phyloP scores from a whole-genome alignment of 169 alveolate genomes.

The Plasmodium coatneyi region DNA sequence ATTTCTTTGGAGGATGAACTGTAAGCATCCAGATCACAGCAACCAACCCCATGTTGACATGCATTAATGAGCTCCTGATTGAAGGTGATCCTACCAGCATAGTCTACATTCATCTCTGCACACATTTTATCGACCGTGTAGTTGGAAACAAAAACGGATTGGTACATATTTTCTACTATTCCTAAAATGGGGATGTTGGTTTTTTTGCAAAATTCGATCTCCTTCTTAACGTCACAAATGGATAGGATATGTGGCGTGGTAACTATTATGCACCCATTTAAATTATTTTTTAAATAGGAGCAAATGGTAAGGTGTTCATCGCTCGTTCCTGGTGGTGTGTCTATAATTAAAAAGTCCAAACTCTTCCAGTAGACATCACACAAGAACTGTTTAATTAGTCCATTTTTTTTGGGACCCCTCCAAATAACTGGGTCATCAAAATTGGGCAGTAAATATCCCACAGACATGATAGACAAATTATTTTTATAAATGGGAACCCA shows the following conservation, averaged over 20 bases:
- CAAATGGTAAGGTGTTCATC: slow-evolving; percentile 98
- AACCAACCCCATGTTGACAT: slow-evolving; percentile 80
- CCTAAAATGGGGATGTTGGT: slow-evolving; percentile 94
- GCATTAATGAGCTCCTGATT: slow-evolving; percentile 80
- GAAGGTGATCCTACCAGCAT: slow-evolving; percentile 82
- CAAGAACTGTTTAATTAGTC: slow-evolving; percentile 95
- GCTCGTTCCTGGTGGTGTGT: slow-evolving; percentile 99
- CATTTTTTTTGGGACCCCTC: slow-evolving; percentile 99
- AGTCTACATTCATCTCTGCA: slow-evolving; percentile 82
- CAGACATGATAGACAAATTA: slow-evolving; percentile 97
- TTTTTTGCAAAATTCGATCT: slow-evolving; percentile 85
- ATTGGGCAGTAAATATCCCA: slow-evolving; percentile 95
- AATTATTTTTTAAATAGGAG: slow-evolving; percentile 90
- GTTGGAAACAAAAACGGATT: slow-evolving; percentile 80
- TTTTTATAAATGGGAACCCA: slow-evolving; percentile 98
- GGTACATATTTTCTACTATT: slow-evolving; percentile 97
- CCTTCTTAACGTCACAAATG: slow-evolving; percentile 78
- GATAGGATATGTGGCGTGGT: slow-evolving; percentile 87
- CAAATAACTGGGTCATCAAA: slow-evolving; percentile 97
- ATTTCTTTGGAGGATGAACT: slow-evolving; percentile 77
- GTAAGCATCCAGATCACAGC: slow-evolving; percentile 59
- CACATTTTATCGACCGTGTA: slow-evolving; percentile 82
- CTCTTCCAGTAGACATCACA: slow-evolving; percentile 98
- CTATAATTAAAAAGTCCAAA: slow-evolving; percentile 96
- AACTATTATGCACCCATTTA: slow-evolving; percentile 90